A percentile compares a stretch with the other conserved stretches of the same genome.
Evolutionary conservation across 1,139 yeast genomes (phyloP).

Genomic region (Blastobotrys petasosporus): DNA sequence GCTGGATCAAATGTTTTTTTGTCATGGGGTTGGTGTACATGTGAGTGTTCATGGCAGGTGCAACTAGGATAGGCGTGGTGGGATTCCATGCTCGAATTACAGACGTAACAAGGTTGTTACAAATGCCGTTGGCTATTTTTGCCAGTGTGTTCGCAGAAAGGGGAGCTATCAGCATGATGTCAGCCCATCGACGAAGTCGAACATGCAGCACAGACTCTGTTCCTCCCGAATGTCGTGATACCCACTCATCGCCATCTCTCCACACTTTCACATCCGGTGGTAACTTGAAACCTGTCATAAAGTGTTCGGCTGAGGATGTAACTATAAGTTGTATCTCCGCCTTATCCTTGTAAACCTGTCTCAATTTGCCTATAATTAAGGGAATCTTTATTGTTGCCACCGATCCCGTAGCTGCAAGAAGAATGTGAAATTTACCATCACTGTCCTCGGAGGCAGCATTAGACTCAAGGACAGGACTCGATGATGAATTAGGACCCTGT

Average conservation of each 20-base stretch:
- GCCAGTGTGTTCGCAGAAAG: slow-evolving; percentile 90
- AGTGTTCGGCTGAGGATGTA: slow-evolving; percentile 76
- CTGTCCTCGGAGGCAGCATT: too few relatives aligned
- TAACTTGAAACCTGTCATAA: slow-evolving; percentile 58
- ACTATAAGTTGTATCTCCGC: slow-evolving; percentile 69
- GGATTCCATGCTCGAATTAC: slow-evolving; percentile 93
- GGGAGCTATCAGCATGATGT: slow-evolving; percentile 84
- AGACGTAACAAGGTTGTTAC: slow-evolving; percentile 79
- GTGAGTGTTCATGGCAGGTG: slow-evolving; percentile 97
- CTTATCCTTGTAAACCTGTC: slow-evolving; percentile 32
- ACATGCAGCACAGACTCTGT: slow-evolving; percentile 77
- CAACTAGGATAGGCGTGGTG: slow-evolving; percentile 71
- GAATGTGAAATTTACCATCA: too few relatives aligned
- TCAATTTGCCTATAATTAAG: slow-evolving; percentile 23
- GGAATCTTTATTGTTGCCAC: slow-evolving; percentile 90
- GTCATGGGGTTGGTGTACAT: slow-evolving; percentile 96
- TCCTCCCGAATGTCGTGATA: slow-evolving; percentile 37
- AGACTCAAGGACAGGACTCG: too few relatives aligned
- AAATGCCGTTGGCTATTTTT: slow-evolving; percentile 82
- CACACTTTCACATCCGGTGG: slow-evolving; percentile 82
- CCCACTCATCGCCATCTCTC: slow-evolving; percentile 95
- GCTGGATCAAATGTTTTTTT: slow-evolving; percentile 62
- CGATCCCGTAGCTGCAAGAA: slow-evolving; percentile 85
- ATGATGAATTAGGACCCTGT: too few relatives aligned
- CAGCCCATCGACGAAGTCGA: slow-evolving; percentile 93